phyloP scores from a whole-genome alignment of 371 early-diverging fungal species.

The Rhizomucor miehei region DNA sequence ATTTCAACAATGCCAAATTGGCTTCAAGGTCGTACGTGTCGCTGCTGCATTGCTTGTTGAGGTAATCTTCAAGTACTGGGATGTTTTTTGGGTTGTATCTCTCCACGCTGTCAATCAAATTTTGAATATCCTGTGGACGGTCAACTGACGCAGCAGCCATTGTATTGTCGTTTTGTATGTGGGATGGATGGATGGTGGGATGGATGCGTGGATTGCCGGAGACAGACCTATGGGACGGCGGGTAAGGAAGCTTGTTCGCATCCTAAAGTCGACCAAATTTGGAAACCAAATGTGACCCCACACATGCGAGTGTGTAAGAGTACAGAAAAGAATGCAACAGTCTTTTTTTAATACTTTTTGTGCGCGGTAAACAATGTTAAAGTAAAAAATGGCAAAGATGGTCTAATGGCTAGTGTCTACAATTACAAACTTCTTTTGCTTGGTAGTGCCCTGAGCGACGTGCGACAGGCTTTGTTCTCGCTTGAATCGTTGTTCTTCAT shows the following conservation, averaged over 20 bases:
- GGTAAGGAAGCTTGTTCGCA: no score
- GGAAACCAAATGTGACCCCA: no score
- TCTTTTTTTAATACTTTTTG: no score
- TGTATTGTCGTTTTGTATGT: background rate
- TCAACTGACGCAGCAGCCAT: slow-evolving; percentile 20
- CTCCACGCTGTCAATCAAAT: slow-evolving; percentile 75
- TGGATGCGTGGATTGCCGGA: no score
- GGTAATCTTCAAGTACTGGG: slow-evolving; percentile 77
- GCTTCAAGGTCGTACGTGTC: slow-evolving; percentile 85
- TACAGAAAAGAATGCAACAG: no score
- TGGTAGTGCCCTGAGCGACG: slow-evolving; percentile 12
- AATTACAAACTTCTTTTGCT: slow-evolving; percentile 34
- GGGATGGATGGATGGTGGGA: slow-evolving; percentile 1
- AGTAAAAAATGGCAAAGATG: no score
- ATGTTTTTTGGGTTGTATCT: slow-evolving; percentile 90
- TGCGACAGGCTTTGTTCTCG: slow-evolving; percentile 10
- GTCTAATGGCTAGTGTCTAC: slow-evolving; percentile 42
- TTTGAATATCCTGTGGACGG: slow-evolving; percentile 78
- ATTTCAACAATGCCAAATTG: slow-evolving; percentile 86
- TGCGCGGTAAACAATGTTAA: no score
- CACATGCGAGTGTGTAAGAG: no score
- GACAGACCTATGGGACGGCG: no score
- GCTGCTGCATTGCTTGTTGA: slow-evolving; percentile 72
- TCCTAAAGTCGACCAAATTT: no score
- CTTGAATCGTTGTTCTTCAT: slow-evolving; percentile 35